Base-by-base conservation (phyloP, 1,284 basidiomycete species). In the Apiotrichum sp. region DNA sequence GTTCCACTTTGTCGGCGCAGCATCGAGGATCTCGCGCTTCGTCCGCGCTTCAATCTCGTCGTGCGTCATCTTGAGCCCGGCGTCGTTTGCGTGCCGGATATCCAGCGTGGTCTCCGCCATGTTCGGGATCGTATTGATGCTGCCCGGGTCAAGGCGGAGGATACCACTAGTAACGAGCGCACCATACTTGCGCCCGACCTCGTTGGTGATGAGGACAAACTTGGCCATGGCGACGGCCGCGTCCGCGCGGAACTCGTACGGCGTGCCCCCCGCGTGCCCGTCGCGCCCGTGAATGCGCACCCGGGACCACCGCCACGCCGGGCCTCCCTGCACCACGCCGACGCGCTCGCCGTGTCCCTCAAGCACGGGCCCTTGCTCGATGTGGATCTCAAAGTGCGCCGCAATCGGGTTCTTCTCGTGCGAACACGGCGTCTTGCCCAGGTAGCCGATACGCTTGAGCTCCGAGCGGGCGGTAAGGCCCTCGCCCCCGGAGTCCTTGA, bases 371-470 rank as follows among this genome's bases (percentile, higher is more conserved):
- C 67, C 68, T 47, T 70, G 68, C 57, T 70, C 68, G 36, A 70
- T 70, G 57, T 70, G 67, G 16, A 69, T 45, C 61, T 70, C 68
- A 52, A 69, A 70, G 53, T 70, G 68, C 6, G 67, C 67, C 22
- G 43, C 61, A 36, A 70, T 56, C 4, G 62, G 64, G 44, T 50
- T 62, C 1, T 44, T 31, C n/a, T 53, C 16, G 59, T 57, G 45
- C n/a, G 46, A 44, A 41, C 55, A 59, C 1, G 57, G 57, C 10
- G 46, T 55, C 5, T 29, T 44, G 42, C 66, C 66, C 43, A 57
- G 41, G 57, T 64, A 66, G 6, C 63, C 61, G 41, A 63, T 62
- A 7, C 60, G 52, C 50, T 58, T 48, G 8, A 68, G 58, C 56
- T 68, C 66, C 10, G 50, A 9, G n/a, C 38, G 41, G n/a, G 59